Conservation (phyloP, 2,329 filamentous ascomycete genomes). For the Zasmidium cellare region DNA sequence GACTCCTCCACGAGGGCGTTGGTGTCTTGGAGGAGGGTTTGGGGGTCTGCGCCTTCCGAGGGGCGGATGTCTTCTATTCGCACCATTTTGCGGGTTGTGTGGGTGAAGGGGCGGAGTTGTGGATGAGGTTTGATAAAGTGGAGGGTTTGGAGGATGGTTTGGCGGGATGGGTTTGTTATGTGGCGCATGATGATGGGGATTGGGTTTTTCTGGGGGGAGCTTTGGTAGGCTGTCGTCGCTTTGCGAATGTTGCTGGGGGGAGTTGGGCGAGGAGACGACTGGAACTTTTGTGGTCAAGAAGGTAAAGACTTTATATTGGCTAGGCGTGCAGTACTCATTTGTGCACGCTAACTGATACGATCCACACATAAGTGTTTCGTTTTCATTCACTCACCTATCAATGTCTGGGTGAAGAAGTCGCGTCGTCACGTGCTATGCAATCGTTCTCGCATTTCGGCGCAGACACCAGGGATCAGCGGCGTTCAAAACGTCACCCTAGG, state of each 20-base stretch:
- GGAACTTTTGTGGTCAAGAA: too few species aligned
- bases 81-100: constrained; percentile 16
- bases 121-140: too few species aligned
- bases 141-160: too few species aligned
- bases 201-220: neutral
- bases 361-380: too few species aligned
- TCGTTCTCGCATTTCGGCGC: neutral
- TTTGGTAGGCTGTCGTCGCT: neutral
- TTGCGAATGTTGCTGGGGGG: neutral
- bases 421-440: neutral
- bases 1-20: constrained; percentile 27
- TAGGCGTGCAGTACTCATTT: too few species aligned
- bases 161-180: too few species aligned
- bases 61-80: constrained; percentile 16
- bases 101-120: constrained; percentile 2
- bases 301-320: too few species aligned
- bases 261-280: too few species aligned
- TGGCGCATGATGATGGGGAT: neutral
- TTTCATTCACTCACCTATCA: neutral
- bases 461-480: too few species aligned
- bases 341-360: too few species aligned
- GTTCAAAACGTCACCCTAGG: too few species aligned
- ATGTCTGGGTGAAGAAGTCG: neutral
- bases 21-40: constrained; percentile 21
- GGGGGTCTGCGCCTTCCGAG: constrained; percentile 23